These are phyloP conservation scores for Alternaria triticina DNA, from an alignment of 2,329 filamentous ascomycete species.

Conservation along the genomic window DNA sequence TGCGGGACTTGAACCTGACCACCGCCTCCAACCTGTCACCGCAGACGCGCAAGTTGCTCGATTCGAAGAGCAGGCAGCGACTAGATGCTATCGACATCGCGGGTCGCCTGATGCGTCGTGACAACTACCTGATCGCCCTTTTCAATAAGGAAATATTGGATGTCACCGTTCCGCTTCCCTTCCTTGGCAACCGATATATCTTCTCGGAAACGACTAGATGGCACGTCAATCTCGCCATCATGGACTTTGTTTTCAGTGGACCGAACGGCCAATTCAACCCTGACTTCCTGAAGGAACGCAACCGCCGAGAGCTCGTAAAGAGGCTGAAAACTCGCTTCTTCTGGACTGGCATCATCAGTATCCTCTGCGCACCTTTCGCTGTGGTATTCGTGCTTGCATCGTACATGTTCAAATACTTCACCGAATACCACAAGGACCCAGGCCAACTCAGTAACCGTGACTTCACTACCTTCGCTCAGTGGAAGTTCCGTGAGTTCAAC, in stretches of 20 bases:
- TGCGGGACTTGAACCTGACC: constrained; percentile 85
- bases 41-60: constrained; percentile 67
- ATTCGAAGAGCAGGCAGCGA: constrained; percentile 88
- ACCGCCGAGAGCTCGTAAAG: constrained; percentile 77
- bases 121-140: constrained; percentile 95
- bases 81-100: constrained; percentile 97
- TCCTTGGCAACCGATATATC: constrained; percentile 77
- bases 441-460: constrained; percentile 84
- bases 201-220: constrained; percentile 91
- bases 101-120: constrained; percentile 92
- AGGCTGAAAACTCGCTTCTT: constrained; percentile 79
- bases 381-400: constrained; percentile 85
- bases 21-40: constrained; percentile 71
- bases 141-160: constrained; percentile 97
- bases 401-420: constrained; percentile 95
- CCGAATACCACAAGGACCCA: constrained; percentile 95
- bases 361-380: constrained; percentile 85
- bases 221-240: constrained; percentile 87
- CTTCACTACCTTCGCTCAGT: constrained; percentile 92
- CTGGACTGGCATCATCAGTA: constrained; percentile 84
- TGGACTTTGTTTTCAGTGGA: constrained; percentile 90
- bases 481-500: constrained; percentile 99
- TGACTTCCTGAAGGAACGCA: constrained; percentile 82
- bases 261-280: constrained; percentile 83
- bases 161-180: constrained; percentile 83